These are phyloP conservation scores for Dictyostelium firmibasis DNA, from an alignment of 78 protist species.

Conservation along the genomic window DNA sequence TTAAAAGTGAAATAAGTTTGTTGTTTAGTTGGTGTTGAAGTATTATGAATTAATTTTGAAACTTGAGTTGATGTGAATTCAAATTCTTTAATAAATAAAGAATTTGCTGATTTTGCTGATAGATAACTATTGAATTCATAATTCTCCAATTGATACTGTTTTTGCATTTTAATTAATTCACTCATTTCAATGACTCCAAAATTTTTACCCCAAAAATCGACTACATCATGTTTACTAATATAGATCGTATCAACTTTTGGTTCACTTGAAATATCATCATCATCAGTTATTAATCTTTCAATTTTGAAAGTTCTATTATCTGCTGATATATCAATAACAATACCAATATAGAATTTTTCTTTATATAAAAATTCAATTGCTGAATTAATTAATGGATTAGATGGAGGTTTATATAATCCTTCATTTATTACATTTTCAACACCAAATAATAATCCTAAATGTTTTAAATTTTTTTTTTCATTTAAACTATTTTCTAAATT, in stretches of 20 bases:
- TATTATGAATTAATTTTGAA: neutral
- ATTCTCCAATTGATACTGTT: neutral
- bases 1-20: slow-evolving; percentile 4
- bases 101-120: neutral
- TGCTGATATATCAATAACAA: neutral
- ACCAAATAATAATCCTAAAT: neutral
- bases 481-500: neutral
- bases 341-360: slow-evolving; percentile 1
- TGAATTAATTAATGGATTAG: neutral
- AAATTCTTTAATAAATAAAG: neutral
- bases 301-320: neutral
- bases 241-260: neutral
- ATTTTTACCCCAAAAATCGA: neutral
- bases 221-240: neutral
- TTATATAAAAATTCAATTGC: neutral
- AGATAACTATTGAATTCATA: neutral
- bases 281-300: neutral
- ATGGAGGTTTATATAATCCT: neutral
- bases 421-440: neutral
- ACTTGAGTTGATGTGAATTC: neutral
- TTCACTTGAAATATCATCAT: neutral
- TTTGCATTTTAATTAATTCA: neutral
- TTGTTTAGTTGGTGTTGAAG: neutral
- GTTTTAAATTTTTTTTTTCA: neutral
- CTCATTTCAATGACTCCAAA: neutral